These are phyloP conservation scores for Cryptococcus hybrid DNA, from an alignment of 1,284 basidiomycete genomes.

Conservation along the genomic window DNA sequence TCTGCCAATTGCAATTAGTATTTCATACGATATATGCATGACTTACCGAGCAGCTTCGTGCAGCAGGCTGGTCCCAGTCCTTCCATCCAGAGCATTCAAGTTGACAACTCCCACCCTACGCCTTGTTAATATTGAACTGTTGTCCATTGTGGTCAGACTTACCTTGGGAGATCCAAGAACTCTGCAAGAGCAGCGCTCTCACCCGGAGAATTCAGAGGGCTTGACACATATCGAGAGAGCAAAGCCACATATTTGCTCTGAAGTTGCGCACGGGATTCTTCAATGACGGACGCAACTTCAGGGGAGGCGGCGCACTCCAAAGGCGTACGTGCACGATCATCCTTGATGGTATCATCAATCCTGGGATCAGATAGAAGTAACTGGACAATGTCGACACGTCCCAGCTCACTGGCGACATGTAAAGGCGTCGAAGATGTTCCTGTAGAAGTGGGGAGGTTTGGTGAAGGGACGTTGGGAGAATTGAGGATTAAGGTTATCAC, in stretches of 20 bases:
- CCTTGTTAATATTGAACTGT: conserved; percentile 12
- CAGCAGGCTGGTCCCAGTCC: conserved; percentile 73
- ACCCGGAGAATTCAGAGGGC: conserved; percentile 51
- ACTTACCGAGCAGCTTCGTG: conserved; percentile 74
- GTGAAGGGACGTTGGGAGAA: conserved; percentile 65
- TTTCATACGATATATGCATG: background rate
- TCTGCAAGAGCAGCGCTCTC: conserved; percentile 41
- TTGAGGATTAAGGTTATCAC: conserved; percentile 66
- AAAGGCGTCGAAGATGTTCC: conserved; percentile 75
- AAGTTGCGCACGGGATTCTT: conserved; percentile 76
- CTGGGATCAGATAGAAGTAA: conserved; percentile 67
- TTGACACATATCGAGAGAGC: conserved; percentile 70
- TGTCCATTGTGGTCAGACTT: conserved; percentile 53
- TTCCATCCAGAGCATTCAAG: conserved; percentile 61
- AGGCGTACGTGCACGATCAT: conserved; percentile 67
- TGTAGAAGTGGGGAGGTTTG: conserved; percentile 56
- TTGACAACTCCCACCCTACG: conserved; percentile 40
- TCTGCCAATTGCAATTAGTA: conserved; percentile 10
- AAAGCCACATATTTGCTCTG: conserved; percentile 73
- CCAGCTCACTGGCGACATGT: conserved; percentile 80
- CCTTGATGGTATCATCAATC: conserved; percentile 76
- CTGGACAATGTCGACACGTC: conserved; percentile 68
- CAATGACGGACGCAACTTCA: conserved; percentile 67
- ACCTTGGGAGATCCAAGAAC: conserved; percentile 57
- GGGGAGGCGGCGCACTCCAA: conserved; percentile 66